A percentile compares a stretch with the other conserved stretches of the same genome.
Evolutionary conservation across 495 filamentous ascomycete genomes (phyloP).

Genomic region (Neurospora sp.): DNA sequence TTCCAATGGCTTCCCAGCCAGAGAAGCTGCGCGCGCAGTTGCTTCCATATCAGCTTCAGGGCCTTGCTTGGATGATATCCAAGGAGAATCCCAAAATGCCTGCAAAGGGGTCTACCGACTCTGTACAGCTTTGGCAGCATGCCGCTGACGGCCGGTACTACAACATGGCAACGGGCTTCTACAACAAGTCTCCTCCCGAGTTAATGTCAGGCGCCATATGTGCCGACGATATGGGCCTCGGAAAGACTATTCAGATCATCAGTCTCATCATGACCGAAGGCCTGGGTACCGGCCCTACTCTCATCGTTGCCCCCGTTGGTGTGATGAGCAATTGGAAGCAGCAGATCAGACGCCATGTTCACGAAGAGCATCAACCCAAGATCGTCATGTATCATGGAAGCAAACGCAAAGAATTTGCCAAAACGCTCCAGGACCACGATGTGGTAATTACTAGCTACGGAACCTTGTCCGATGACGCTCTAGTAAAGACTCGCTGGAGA

Average conservation of each 20-base stretch:
- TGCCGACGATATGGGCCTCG: constrained; percentile 91
- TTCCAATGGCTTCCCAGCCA: constrained; percentile 68
- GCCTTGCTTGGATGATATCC: constrained; percentile 71
- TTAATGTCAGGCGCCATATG: constrained; percentile 77
- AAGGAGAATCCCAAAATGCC: constrained; percentile 67
- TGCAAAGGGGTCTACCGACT: constrained; percentile 44
- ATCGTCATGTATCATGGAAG: constrained; percentile 70
- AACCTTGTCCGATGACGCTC: constrained; percentile 35
- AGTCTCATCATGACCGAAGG: constrained; percentile 59
- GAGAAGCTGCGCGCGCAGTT: constrained; percentile 50
- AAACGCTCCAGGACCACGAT: constrained; percentile 50
- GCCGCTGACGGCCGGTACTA: constrained; percentile 42
- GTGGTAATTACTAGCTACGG: constrained; percentile 85
- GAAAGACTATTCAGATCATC: constrained; percentile 86
- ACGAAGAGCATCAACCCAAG: constrained; percentile 45
- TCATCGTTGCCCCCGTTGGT: constrained; percentile 75
- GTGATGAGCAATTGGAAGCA: constrained; percentile 92
- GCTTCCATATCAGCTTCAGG: constrained; percentile 77
- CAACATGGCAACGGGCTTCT: constrained; percentile 72
- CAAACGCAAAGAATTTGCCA: constrained; percentile 43
- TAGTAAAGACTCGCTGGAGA: constrained; percentile 65
- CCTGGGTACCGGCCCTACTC: constrained; percentile 42
- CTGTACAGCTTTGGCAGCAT: constrained; percentile 76
- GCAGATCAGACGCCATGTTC: constrained; percentile 68
- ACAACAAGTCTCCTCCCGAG: constrained; percentile 41